These are phyloP conservation scores for Parietaria judaica DNA, from an alignment of 306 rosid species.

Conservation along the genomic window DNA sequence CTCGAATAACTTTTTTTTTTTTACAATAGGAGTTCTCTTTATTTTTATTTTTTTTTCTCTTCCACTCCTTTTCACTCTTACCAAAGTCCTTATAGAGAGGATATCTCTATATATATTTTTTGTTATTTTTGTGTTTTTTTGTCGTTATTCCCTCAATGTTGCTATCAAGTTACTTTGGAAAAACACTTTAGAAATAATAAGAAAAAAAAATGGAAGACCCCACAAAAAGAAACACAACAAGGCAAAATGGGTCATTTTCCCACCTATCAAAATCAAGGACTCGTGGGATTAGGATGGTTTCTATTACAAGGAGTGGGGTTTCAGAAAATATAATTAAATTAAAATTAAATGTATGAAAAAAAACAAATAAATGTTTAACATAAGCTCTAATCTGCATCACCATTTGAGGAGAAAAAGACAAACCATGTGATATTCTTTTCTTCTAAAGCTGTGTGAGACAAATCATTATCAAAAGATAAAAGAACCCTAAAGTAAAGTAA, in stretches of 20 bases:
- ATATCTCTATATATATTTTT: not conserved
- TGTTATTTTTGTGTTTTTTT: not conserved
- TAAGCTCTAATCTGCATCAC: conserved; percentile 28
- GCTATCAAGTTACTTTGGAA: conserved; percentile 38
- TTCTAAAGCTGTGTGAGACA: conserved; percentile 21
- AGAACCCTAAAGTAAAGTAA: conserved; percentile 1
- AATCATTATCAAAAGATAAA: conserved; percentile 1
- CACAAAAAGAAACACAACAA: conserved; percentile 27
- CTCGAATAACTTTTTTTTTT: too few relatives aligned
- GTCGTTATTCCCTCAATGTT: conserved; percentile 31
- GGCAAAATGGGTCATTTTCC: conserved; percentile 46
- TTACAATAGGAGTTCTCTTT: too few relatives aligned
- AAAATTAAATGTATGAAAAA: not conserved
- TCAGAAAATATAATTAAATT: conserved; percentile 10
- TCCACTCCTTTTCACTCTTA: not conserved
- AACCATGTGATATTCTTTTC: conserved; percentile 31
- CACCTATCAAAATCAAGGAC: conserved; percentile 39
- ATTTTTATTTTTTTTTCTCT: not conserved
- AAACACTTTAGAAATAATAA: conserved; percentile 11
- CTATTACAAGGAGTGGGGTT: conserved; percentile 24
- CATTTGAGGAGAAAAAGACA: conserved; percentile 32
- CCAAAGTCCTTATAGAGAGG: conserved; percentile 7
- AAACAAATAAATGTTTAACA: conserved; percentile 12
- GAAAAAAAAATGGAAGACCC: conserved; percentile 15
- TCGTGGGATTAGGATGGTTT: conserved; percentile 46